Percentiles rank a stretch among this genome's conserved stretches.
phyloP scores from a whole-genome alignment of 495 filamentous ascomycete species.

The Glonium stellatum region DNA sequence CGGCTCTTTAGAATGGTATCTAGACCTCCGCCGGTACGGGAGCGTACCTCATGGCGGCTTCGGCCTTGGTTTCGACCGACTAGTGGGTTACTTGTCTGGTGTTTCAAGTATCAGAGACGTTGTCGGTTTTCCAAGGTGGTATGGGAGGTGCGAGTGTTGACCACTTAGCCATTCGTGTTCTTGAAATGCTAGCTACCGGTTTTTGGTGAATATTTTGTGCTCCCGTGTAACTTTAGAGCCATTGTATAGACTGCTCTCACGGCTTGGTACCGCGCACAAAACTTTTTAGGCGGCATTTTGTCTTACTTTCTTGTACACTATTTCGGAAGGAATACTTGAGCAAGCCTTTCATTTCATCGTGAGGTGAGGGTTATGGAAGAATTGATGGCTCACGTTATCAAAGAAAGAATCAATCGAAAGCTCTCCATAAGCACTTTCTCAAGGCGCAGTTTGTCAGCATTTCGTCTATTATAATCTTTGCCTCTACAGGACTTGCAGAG shows the following conservation, averaged over 20 bases:
- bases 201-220: neutral
- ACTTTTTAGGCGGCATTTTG: too few relatives aligned
- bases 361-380: too few relatives aligned
- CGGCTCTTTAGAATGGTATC: slow-evolving; percentile 70
- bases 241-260: neutral
- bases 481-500: too few relatives aligned
- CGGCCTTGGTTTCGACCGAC: slow-evolving; percentile 85
- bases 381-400: too few relatives aligned
- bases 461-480: too few relatives aligned
- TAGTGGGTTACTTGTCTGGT: slow-evolving; percentile 79
- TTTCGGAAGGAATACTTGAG: too few relatives aligned
- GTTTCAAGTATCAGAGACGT: slow-evolving; percentile 79
- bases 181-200: neutral
- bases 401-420: too few relatives aligned
- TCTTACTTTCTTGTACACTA: too few relatives aligned
- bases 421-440: too few relatives aligned
- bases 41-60: slow-evolving; percentile 95
- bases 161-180: neutral
- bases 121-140: slow-evolving; percentile 83
- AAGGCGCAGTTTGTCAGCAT: too few relatives aligned
- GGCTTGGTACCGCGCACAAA: too few relatives aligned
- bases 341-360: too few relatives aligned
- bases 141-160: slow-evolving; percentile 87
- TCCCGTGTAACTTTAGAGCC: neutral
- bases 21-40: slow-evolving; percentile 90